Conservation (phyloP, 2,329 filamentous ascomycete genomes). For the Celoporthe dispersa region DNA sequence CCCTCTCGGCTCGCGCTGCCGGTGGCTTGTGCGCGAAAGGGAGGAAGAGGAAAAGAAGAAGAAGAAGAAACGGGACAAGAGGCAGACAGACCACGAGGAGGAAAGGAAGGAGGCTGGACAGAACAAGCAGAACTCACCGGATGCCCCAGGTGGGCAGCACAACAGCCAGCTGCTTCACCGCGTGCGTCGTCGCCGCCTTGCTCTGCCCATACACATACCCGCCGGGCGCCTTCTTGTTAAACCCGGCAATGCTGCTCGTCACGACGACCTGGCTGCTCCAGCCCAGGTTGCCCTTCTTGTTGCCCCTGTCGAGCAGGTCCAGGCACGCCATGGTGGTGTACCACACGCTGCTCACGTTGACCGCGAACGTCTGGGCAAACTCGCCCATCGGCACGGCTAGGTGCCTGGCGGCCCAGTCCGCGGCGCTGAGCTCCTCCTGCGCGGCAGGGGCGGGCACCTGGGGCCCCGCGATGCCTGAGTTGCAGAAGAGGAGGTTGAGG, state of each 20-base stretch:
- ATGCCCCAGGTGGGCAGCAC: conserved; percentile 67
- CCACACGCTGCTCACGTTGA: conserved; percentile 74
- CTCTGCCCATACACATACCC: conserved; percentile 79
- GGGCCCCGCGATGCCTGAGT: conserved; percentile 70
- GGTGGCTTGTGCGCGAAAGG: no score
- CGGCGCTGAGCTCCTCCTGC: conserved; percentile 46
- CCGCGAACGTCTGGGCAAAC: conserved; percentile 70
- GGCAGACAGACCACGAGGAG: not conserved
- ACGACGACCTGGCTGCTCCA: conserved; percentile 67
- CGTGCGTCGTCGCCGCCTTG: conserved; percentile 75
- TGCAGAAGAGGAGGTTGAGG: conserved; percentile 72
- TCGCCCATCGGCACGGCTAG: conserved; percentile 63
- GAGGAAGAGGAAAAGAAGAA: no score
- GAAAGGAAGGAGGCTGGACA: no score
- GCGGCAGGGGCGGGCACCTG: conserved; percentile 45
- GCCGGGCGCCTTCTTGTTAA: conserved; percentile 73
- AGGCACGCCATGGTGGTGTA: conserved; percentile 76
- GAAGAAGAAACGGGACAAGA: no score
- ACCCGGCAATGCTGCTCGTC: conserved; percentile 74
- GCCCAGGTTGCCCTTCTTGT: conserved; percentile 62
- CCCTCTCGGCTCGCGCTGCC: not conserved
- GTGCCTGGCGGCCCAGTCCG: conserved; percentile 51
- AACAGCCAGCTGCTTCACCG: conserved; percentile 73
- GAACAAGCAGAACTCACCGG: conserved; percentile 29
- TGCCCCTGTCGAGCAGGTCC: conserved; percentile 67